phyloP scores from a whole-genome alignment of 768 basidiomycete species.

The Arthromyces matolae region DNA sequence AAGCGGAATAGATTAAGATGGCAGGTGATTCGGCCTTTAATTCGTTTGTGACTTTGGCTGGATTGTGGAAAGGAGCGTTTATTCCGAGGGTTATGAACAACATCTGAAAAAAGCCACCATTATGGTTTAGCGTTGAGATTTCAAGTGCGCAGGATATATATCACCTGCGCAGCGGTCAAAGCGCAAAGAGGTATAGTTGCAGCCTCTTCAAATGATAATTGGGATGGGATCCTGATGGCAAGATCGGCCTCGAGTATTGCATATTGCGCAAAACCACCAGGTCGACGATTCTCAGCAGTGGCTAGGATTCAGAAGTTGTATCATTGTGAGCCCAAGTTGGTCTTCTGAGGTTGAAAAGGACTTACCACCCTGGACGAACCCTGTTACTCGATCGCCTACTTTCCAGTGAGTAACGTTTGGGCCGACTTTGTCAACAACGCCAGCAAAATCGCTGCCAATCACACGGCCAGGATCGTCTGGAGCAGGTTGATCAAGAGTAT shows the following conservation, averaged over 20 bases:
- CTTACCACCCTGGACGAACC: conserved; percentile 30
- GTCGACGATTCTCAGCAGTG: conserved; percentile 26
- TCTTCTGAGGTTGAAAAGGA: not conserved
- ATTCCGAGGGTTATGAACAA: conserved; percentile 29
- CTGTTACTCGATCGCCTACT: conserved; percentile 30
- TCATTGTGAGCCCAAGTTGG: not conserved
- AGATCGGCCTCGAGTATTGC: conserved; percentile 29
- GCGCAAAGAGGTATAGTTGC: conserved; percentile 28
- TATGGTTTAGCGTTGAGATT: not conserved
- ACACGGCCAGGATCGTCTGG: conserved; percentile 26
- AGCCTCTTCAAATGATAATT: conserved; percentile 28
- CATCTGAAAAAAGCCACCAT: conserved; percentile 15
- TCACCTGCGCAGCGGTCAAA: conserved; percentile 30
- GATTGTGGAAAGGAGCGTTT: conserved; percentile 23
- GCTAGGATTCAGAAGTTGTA: conserved; percentile 21
- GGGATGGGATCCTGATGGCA: conserved; percentile 22
- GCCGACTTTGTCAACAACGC: conserved; percentile 28
- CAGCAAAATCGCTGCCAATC: conserved; percentile 33
- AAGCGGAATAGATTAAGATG: conserved; percentile 29
- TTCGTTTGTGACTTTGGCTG: conserved; percentile 13
- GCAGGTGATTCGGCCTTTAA: conserved; percentile 14
- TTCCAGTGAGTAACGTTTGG: conserved; percentile 23
- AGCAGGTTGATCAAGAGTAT: conserved; percentile 18
- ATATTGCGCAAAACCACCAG: conserved; percentile 33
- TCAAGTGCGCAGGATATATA: not conserved